Base-by-base conservation (phyloP, 164 flowering plant genomes). In the Magnolia sinica region DNA sequence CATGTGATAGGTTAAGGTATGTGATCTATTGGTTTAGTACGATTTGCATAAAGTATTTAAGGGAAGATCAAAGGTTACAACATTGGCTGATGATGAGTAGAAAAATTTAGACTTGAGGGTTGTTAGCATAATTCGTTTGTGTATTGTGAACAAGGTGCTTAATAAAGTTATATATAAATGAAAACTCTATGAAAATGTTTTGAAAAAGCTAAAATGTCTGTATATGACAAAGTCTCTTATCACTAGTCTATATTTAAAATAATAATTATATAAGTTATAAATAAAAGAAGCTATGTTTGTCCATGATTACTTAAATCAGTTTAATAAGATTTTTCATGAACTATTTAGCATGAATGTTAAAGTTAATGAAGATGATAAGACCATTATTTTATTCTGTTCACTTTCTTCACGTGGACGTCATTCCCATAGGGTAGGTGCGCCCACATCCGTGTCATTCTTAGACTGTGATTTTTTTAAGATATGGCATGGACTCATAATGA, bases 231-330 rank as follows among this genome's bases (percentile, higher is more conserved):
- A 72, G 19, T 23, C 7, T 23, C n/a, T 55, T 1, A 18, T 8
- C 8, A 72, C 4, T 19, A 3, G 37, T 5, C 8, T 52, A 6
- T 72, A 72, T 50, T 9, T 50, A 29, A 72, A 72, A 24, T 14
- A 52, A 23, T 29, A 55, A 50, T 72, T 72, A 52, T 72, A 72
- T 29, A 72, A 22, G 14, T 29, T 72, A 7, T 1, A 1, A 7
- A 72, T 72, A 63, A 50, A 50, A n/a, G 74, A 72, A 50, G 37
- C 64, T 50, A 72, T 1, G 64, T 23, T 8, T 6, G 27, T 72
- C 10, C 19, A 51, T 13, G 29, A 52, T 72, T 24, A 50, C 23
- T 23, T 72, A 8, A 24, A 20, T 72, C 2, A 50, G 37, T 72
- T 72, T 14, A 72, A 72, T 23, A 50, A 20, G 29, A 50, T 72